phyloP scores from a whole-genome alignment of 2,329 filamentous ascomycete genomes.

The Diaporthe sp. region DNA sequence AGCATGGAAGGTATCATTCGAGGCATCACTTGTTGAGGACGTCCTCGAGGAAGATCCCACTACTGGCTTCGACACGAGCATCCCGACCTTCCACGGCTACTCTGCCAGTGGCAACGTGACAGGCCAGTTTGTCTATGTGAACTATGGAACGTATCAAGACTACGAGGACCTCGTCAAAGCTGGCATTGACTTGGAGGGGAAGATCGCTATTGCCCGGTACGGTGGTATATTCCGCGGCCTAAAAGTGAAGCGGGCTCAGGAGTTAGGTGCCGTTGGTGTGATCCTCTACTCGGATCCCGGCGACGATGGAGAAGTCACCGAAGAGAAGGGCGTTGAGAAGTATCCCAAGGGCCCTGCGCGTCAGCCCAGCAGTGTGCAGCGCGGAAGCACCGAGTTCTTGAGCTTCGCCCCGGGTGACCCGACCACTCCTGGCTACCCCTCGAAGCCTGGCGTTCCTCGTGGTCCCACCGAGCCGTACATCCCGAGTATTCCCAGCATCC shows the following conservation, averaged over 20 bases:
- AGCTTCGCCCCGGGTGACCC: constrained; percentile 75
- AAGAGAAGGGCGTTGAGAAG: constrained; percentile 78
- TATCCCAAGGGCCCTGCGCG: constrained; percentile 84
- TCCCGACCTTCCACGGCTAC: constrained; percentile 89
- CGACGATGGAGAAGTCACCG: constrained; percentile 81
- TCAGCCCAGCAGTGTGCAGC: constrained; percentile 82
- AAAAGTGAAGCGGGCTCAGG: constrained; percentile 87
- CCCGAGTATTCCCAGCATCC: constrained; percentile 84
- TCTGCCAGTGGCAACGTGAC: constrained; percentile 84
- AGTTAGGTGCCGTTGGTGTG: constrained; percentile 80
- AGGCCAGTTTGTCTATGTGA: constrained; percentile 81
- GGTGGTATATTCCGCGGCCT: constrained; percentile 83
- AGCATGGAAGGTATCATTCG: constrained; percentile 76
- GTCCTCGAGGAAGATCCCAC: constrained; percentile 87
- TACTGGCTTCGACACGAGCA: constrained; percentile 76
- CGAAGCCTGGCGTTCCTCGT: constrained; percentile 78
- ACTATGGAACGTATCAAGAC: constrained; percentile 81
- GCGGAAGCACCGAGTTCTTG: constrained; percentile 82
- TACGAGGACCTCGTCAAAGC: constrained; percentile 79
- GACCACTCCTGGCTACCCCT: constrained; percentile 87
- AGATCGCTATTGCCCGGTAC: constrained; percentile 84
- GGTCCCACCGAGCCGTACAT: constrained; percentile 73
- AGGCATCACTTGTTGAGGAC: constrained; percentile 87
- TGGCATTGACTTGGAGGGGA: constrained; percentile 79
- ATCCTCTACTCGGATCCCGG: constrained; percentile 82